Base-by-base conservation (phyloP, 2,329 filamentous ascomycete species). In the Penicillium paneum region DNA sequence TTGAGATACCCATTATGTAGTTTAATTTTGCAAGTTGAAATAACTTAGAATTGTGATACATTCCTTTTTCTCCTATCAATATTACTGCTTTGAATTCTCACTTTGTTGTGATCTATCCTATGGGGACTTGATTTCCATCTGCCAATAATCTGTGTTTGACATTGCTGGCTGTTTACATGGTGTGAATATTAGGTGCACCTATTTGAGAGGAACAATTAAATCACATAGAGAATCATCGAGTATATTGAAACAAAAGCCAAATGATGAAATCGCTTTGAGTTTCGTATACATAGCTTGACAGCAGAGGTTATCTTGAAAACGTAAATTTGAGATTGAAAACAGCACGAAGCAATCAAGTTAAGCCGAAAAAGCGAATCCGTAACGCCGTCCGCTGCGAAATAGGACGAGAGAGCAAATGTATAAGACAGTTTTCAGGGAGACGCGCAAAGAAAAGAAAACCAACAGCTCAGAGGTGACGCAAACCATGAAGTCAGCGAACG, bases 361-460 rank as follows among this genome's bases (percentile, higher is more conserved):
- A 32, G 10, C 54, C 40, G 36, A 55, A 52, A 38, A 48, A 55
- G 35, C 12, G 26, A 56, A 36, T 39, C 61, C 55, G 35, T 45
- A 60, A 65, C 64, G 64, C 63, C 63, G 53, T 56, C 55, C 64
- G 61, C 61, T 65, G 59, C 61, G 58, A 51, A 54, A 48, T 51
- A 56, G 36, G 46, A 49, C 54, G 35, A 52, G 51, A 56, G 49
- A 41, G 21, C 45, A 47, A 39, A 59, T 58, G 46, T 59, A 64
- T 64, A 57, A 31, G 55, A 57, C 59, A 57, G 45, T 47, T 54
- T 41, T 45, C 36, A 45, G 13, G 29, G 31, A 44, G 53, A 42
- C 28, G 36, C 35, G 43, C 36, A 49, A 26, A 36, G n/a, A 46
- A 50, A 32, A 29, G 29, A 38, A 31, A 28, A 49, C 36, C 55